Evolutionary conservation across 202 grass and related monocot species (phyloP).

Genomic region (Zizania palustris): DNA sequence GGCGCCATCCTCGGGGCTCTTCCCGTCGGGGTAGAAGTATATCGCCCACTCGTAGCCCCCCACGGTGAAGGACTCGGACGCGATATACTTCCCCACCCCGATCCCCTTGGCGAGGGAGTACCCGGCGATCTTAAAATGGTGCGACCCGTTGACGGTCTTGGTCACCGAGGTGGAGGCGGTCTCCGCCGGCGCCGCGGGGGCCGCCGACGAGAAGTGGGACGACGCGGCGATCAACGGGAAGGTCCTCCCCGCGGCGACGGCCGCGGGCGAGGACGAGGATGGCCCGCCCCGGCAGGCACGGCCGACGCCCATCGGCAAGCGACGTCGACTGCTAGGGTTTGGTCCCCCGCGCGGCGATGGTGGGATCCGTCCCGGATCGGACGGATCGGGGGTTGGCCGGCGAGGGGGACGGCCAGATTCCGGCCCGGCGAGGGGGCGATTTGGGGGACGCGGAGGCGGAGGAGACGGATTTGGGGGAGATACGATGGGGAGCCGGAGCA

Average conservation of each 20-base stretch:
- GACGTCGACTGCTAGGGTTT: conserved; percentile 36
- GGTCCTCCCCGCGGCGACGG: conserved; percentile 26
- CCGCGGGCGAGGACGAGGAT: conserved; percentile 36
- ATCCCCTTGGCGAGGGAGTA: conserved; percentile 94
- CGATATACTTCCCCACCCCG: conserved; percentile 90
- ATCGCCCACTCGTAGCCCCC: conserved; percentile 98
- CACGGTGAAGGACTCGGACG: conserved; percentile 82
- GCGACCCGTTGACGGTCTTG: conserved; percentile 92
- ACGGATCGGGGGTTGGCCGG: conserved; percentile 35
- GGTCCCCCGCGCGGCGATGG: background rate
- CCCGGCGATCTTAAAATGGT: conserved; percentile 91
- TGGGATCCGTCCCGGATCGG: conserved; percentile 43
- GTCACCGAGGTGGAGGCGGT: conserved; percentile 95
- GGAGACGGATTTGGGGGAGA: conserved; percentile 37
- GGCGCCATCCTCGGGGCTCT: conserved; percentile 87
- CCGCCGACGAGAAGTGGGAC: conserved; percentile 20
- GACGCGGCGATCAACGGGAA: conserved; percentile 46
- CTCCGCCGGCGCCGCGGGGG: conserved; percentile 51
- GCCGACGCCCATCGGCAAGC: conserved; percentile 56
- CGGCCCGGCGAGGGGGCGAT: background rate
- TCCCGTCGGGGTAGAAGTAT: conserved; percentile 99
- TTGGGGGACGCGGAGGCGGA: background rate
- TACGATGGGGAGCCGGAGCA: background rate
- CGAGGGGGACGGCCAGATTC: conserved; percentile 23
- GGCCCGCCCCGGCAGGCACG: conserved; percentile 65